Evolutionary conservation across 1,284 basidiomycete species (phyloP), one percentile per base, ranked within the genome.

Genomic region (Leccinum laetum): DNA sequence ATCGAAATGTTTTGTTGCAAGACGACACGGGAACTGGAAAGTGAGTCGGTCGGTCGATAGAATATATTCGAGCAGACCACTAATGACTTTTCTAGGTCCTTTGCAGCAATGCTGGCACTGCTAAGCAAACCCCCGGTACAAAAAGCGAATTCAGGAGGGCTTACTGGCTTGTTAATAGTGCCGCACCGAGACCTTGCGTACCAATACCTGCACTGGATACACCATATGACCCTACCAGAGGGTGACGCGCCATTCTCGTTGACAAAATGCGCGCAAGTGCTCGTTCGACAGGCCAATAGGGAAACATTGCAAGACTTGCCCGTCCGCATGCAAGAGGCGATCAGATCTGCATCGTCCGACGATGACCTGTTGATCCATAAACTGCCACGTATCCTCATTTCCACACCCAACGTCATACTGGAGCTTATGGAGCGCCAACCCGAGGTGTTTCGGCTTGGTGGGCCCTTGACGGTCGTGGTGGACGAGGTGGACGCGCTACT

Each of bases 21-120:
- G 90, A 91, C 69, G 79, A 80, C 44, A 91, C 92, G 14, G 92
- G 91, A 5, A 86, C 87, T 57, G 92, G 91, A 79, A 93, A 93
- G 91, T 92, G 71, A 52, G 86, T 80, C n/a, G 61, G 55, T 52
- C 26, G 13, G 59, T 52, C 61, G 16, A 55, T n/a, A 26, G 13
- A 55, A 55, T 13, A 24, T 62, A 18, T 64, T 62, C 39, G 49
- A 46, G 29, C 24, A 64, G 52, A 44, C 32, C 63, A 7, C 67
- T 18, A 9, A 39, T 55, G 37, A 29, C n/a, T 60, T n/a, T 56
- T 14, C 21, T 64, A 92, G 91, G 76, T 90, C 91, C 2, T 90
- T 93, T 71, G 90, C 88, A 1, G 73, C 89, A 24, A 78, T 89
- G 37, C 71, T 93, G 26, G 89, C 87, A 13, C 77, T 92, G 41